These are phyloP conservation scores for Talaromyces sp. DNA, from an alignment of 2,329 filamentous ascomycete species.

Conservation along the genomic window DNA sequence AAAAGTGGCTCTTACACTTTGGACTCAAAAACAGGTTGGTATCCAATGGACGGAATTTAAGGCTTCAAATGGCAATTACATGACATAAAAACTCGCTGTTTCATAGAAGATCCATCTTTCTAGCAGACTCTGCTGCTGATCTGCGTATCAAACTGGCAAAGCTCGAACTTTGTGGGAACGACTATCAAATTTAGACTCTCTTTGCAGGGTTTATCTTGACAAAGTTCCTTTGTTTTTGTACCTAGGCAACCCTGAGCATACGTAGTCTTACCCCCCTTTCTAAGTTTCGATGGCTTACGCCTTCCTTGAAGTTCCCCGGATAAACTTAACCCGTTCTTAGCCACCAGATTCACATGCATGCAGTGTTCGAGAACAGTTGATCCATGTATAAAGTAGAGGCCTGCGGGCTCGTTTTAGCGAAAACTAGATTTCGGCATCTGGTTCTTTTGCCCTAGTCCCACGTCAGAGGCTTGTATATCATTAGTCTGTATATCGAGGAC, in stretches of 20 bases:
- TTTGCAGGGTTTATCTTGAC: background rate
- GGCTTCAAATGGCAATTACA: constrained; percentile 3
- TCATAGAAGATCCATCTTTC: background rate
- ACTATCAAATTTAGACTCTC: background rate
- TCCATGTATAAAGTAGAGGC: background rate
- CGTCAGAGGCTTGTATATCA: background rate
- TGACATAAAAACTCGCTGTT: background rate
- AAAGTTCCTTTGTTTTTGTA: background rate
- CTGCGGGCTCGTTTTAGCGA: background rate
- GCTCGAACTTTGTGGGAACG: background rate
- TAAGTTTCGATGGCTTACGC: background rate
- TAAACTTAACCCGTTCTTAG: background rate
- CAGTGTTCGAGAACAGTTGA: too few species aligned
- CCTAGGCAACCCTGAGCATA: background rate
- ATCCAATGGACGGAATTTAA: background rate
- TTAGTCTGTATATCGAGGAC: background rate
- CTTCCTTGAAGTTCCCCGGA: background rate
- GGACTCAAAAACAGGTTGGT: background rate
- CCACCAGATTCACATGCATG: background rate
- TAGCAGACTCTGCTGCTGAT: background rate
- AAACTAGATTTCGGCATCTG: background rate
- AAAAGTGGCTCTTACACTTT: constrained; percentile 6
- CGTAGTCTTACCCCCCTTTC: background rate
- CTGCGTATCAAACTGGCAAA: background rate
- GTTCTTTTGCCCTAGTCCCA: background rate